Evolutionary conservation across 2,329 filamentous ascomycete species (phyloP), one percentile per base, ranked within the genome.

Genomic region (Diaporthe caulivora): DNA sequence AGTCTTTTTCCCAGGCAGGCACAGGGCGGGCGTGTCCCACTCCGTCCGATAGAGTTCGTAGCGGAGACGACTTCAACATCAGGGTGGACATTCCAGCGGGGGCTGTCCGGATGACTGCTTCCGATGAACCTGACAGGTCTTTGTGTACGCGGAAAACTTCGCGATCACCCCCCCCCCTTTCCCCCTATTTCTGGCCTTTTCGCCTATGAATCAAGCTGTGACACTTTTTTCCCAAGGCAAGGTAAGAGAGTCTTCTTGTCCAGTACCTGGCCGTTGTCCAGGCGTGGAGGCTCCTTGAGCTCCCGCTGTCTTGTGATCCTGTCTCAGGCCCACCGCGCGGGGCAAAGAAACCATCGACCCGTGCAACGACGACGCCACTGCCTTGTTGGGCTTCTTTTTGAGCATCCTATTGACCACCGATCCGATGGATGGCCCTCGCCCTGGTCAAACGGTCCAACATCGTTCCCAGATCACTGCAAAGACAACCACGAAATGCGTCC

Each of bases 31-130:
- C 24, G 37, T 57, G 47, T 53, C 31, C 26, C 26, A 26, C n/a
- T 40, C 53, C 58, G 15, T 62, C 62, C 62, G 62, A 67, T 67
- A 67, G 31, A 67, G 47, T 67, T 67, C 47, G 31, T 10, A 26
- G 62, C 47, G 47, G 62, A 67, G 62, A 67, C 47, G 47, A 37
- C 24, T 5, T 29, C 62, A 17, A 40, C n/a, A 67, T 67, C 62
- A 67, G 47, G 31, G 47, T 53, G 62, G 62, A 67, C 51, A 65
- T 65, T 65, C 24, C 42, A 37, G 60, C 15, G 40, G 62, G 44
- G 62, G 29, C 44, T 24, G 1, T 34, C 31, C 62, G 60, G 44
- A 17, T 51, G 18, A 1, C 62, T 53, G 62, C 62, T 67, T 51
- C 62, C 62, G 62, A n/a, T 15, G n/a, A 67, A 17, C 31, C 31